Base-by-base conservation (phyloP, 345 rosid genomes). In the Lagerstroemia speciosa region DNA sequence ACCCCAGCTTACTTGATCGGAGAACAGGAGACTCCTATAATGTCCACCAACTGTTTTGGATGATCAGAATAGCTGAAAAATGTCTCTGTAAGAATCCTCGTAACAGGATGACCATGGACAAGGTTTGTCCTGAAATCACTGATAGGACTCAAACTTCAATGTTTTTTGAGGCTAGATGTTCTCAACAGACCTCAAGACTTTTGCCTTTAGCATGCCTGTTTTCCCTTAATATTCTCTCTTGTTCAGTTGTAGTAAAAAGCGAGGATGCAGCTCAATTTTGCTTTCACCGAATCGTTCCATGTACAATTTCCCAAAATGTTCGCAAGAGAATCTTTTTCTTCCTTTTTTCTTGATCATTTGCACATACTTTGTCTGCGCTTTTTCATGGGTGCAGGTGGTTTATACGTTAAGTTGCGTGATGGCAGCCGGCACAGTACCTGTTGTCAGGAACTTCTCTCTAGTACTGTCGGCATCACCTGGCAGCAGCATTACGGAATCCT, bases 1-100 rank as follows among this genome's bases (percentile, higher is more conserved):
- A 84, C 37, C 88, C 87, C 16, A 83, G 69, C 76, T 71, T 88
- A 41, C 80, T 88, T 14, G 93, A 88, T 64, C 75, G 65, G 10
- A 78, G 86, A 74, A 85, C 85, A 33, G 36, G 75, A 58, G 86
- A 79, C 17, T 72, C 82, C 24, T 87, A 84, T 10, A 90, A 85
- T 37, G 83, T 88, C 37, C 83, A 84, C 76, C 93, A 88, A 68
- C 81, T 88, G 26, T 83, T 77, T 67, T 85, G 90, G 93, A 85
- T 85, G 88, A 86, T 84, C 65, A 78, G 82, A 66, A 82, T 88
- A 5, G 86, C 90, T 24, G 86, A 85, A 74, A 84, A 74, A 70
- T 85, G 93, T 75, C 83, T 84, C 66, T 71, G 80, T 78, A 85
- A 70, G 75, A 83, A 85, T 78, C 88, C 90, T 24, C 72, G 36